phyloP scores from a whole-genome alignment of 345 rosid species.

The Euphorbia peplus region DNA sequence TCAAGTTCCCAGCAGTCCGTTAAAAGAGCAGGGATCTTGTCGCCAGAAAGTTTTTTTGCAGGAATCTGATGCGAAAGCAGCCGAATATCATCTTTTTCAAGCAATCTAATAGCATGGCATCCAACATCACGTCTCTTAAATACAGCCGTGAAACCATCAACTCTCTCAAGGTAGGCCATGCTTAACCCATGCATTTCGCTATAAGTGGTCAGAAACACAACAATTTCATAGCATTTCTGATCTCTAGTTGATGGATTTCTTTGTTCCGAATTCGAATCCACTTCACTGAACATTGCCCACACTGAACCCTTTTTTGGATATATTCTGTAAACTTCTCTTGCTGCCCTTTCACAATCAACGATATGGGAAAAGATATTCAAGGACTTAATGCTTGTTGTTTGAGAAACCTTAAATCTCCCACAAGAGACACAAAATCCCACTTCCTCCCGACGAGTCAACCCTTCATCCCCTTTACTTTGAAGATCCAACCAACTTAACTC shows the following conservation, averaged over 20 bases:
- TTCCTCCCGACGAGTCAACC: slow-evolving; percentile 42
- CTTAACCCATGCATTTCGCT: slow-evolving; percentile 70
- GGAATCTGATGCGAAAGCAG: slow-evolving; percentile 88
- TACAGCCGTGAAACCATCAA: slow-evolving; percentile 55
- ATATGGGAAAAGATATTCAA: slow-evolving; percentile 66
- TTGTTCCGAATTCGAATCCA: slow-evolving; percentile 26
- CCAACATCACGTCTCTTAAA: slow-evolving; percentile 73
- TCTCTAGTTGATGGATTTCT: slow-evolving; percentile 33
- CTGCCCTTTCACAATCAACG: slow-evolving; percentile 74
- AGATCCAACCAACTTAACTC: slow-evolving; percentile 66
- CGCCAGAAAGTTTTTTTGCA: slow-evolving; percentile 55
- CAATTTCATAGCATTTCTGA: slow-evolving; percentile 43
- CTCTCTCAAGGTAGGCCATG: slow-evolving; percentile 77
- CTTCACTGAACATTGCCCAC: slow-evolving; percentile 68
- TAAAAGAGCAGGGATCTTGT: slow-evolving; percentile 39
- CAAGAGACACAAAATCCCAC: slow-evolving; percentile 46
- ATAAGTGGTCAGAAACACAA: slow-evolving; percentile 57
- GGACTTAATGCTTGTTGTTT: slow-evolving; percentile 38
- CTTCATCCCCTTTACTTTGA: slow-evolving; percentile 44
- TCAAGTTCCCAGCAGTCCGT: slow-evolving; percentile 85
- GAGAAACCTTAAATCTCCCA: slow-evolving; percentile 62
- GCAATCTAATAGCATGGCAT: slow-evolving; percentile 55
- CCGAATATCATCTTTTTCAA: slow-evolving; percentile 49
- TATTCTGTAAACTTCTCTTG: slow-evolving; percentile 66
- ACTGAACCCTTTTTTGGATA: slow-evolving; percentile 83